Base-by-base conservation (phyloP, 2,329 filamentous ascomycete species). In the Dactylella cylindrospora region DNA sequence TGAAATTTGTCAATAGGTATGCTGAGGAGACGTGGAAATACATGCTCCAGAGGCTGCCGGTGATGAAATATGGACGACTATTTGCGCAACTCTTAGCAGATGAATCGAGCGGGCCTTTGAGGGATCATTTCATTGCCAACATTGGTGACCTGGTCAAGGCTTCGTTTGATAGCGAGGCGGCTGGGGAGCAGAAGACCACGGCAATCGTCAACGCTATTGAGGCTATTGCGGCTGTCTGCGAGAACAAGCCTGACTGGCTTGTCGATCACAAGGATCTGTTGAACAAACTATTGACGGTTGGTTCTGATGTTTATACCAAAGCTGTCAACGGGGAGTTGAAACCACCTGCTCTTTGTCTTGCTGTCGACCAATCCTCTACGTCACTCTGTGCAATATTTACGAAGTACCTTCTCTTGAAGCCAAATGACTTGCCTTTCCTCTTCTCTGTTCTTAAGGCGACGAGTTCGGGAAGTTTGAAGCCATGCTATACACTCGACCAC, bases 1-100 rank as follows among this genome's bases (percentile, higher is more conserved):
- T 95, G 72, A 88, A 89, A 70, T 98, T 95, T 71, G 80, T 99
- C 64, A 95, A 95, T 72, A 83, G 90, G 59, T 98, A 97, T 70
- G 84, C 93, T 0, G 86, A 86, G 65, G 90, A 98, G 69, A 83
- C 90, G 3, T 94, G 90, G 85, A 74, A 78, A 1, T 85, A 90
- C 69, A 84, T 97, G 66, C 77, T 85, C n/a, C 80, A 80, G 19
- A 88, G 85, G 68, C 77, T 97, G 50, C 86, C 88, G 60, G 88
- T 97, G 43, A 80, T 90, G 69, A 86, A 84, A 61, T 95, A 94
- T 69, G 93, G 94, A 2, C 84, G 93, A 12, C 88, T 98, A 72
- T 83, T 98, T 66, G 87, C 89, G 0, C 93, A 98, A 71, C 83
- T 95, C 10, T 79, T 98, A 17, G 79, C 81, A 2, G 83, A 95